These are phyloP conservation scores for Leccinum olivaceopallidum DNA, from an alignment of 768 basidiomycete species.

Conservation along the genomic window DNA sequence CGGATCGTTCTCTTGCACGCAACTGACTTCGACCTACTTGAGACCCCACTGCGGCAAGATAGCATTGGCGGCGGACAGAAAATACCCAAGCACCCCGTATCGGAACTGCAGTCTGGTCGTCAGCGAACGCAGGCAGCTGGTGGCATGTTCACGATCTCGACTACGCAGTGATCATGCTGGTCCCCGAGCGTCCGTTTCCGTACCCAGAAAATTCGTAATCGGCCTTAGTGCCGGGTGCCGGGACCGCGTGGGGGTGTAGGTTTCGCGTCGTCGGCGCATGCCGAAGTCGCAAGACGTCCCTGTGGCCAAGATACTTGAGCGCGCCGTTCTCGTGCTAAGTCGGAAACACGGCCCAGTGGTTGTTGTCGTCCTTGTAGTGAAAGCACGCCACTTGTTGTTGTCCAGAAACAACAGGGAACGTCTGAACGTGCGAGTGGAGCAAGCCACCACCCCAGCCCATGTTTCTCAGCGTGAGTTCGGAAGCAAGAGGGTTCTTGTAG, in stretches of 20 bases:
- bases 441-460: slow-evolving; percentile 98
- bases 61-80: slow-evolving; percentile 85
- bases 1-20: slow-evolving; percentile 84
- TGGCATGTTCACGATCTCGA: slow-evolving; percentile 86
- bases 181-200: slow-evolving; percentile 64
- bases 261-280: slow-evolving; percentile 86
- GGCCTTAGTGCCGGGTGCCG: slow-evolving; percentile 87
- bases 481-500: slow-evolving; percentile 88
- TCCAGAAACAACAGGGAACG: slow-evolving; percentile 85
- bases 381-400: slow-evolving; percentile 99
- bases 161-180: slow-evolving; percentile 83
- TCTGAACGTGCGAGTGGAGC: slow-evolving; percentile 95
- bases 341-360: slow-evolving; percentile 83
- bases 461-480: slow-evolving; percentile 91
- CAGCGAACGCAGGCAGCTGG: slow-evolving; percentile 79
- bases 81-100: slow-evolving; percentile 79
- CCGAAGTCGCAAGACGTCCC: slow-evolving; percentile 76
- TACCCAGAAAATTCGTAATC: slow-evolving; percentile 94
- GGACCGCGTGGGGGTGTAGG: slow-evolving; percentile 86
- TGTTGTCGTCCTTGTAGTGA: slow-evolving; percentile 99
- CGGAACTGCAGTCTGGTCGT: slow-evolving; percentile 88
- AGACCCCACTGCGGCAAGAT: slow-evolving; percentile 97
- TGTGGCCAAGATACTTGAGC: slow-evolving; percentile 71
- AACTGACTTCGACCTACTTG: slow-evolving; percentile 97
- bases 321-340: slow-evolving; percentile 70